phyloP scores from a whole-genome alignment of 1,284 basidiomycete genomes.

The Rhodotorula sp. region DNA sequence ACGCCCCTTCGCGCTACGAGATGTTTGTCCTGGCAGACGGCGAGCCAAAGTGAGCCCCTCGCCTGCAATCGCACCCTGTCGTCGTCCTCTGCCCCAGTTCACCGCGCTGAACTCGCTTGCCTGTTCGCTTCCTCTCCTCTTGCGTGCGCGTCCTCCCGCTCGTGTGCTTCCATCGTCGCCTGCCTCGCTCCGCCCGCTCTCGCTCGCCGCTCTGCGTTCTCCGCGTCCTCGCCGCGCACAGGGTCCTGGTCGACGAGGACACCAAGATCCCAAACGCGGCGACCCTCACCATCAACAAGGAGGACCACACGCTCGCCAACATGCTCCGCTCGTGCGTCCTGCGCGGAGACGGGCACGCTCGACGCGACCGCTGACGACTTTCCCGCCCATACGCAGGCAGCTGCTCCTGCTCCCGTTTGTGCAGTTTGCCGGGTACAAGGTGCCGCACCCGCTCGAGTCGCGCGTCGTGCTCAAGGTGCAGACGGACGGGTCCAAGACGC shows the following conservation, averaged over 20 bases:
- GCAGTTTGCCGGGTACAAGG: conserved; percentile 96
- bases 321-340: conserved; percentile 84
- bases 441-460: conserved; percentile 93
- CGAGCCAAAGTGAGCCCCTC: conserved; percentile 77
- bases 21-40: conserved; percentile 87
- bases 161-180: too few species aligned
- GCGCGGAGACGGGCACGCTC: conserved; percentile 13
- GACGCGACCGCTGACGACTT: not conserved
- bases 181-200: not conserved
- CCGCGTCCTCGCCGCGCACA: conserved; percentile 48
- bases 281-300: conserved; percentile 89
- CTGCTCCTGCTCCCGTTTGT: conserved; percentile 79
- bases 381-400: conserved; percentile 61
- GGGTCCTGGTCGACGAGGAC: conserved; percentile 89
- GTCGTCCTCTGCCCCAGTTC: not conserved
- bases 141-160: too few species aligned
- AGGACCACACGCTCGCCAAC: conserved; percentile 95
- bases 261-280: conserved; percentile 97
- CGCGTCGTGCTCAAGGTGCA: conserved; percentile 93
- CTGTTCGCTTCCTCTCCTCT: too few species aligned
- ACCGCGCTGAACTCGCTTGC: not conserved
- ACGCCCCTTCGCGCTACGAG: conserved; percentile 90
- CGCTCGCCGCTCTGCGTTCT: not conserved
- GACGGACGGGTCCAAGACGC: conserved; percentile 84
- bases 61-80: not conserved